Evolutionary conservation across 2,329 filamentous ascomycete species (phyloP), one percentile per base, ranked within the genome.

Genomic region (Trichophyton benhamiae): DNA sequence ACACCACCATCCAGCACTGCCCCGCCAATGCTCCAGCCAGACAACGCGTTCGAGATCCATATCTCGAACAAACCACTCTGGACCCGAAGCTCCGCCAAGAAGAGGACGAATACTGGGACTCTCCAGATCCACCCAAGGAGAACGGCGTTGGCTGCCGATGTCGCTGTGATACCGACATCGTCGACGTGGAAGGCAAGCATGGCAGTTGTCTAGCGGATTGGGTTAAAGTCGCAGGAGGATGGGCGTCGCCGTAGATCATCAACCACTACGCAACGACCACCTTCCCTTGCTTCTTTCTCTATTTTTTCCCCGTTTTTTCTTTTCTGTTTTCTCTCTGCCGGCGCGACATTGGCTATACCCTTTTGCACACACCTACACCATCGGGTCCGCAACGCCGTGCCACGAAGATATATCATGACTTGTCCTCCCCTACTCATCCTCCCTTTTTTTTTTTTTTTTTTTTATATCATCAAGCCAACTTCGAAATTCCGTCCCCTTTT

Each of bases 1-100:
- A 99, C 76, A 99, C 94, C 5, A 99, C 94, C 2, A 99, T 99
- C 71, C 92, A 97, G 76, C 94, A 99, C 75, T 99, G 94, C 70
- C 94, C 94, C 1, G 91, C 91, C 60, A 99, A 99, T 71, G 94
- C 94, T 2, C 94, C 92, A 0, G 86, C 87, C 11, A 86, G 89
- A 57, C 94, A 99, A 75, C 81, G 96, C 49, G 84, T 87, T 3
- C 84, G 90, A 62, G 81, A 85, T 59, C 90, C 89, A 0, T 96
- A 81, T 72, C 83, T 95, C 15, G 91, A 96, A 74, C 84, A 77
- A 78, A 94, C 89, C 15, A 95, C 89, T 0, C 69, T 80, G 13
- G 88, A 95, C 66, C 87, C 91, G 71, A 91, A 89, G 76, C 87
- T 89, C 75, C 86, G 92, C 57, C 82, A 84, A 62, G 91, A 96